Percentiles rank a stretch among this genome's conserved stretches.
These are phyloP conservation scores for Cornus florida DNA, from an alignment of 148 eudicot species.

Conservation along the genomic window DNA sequence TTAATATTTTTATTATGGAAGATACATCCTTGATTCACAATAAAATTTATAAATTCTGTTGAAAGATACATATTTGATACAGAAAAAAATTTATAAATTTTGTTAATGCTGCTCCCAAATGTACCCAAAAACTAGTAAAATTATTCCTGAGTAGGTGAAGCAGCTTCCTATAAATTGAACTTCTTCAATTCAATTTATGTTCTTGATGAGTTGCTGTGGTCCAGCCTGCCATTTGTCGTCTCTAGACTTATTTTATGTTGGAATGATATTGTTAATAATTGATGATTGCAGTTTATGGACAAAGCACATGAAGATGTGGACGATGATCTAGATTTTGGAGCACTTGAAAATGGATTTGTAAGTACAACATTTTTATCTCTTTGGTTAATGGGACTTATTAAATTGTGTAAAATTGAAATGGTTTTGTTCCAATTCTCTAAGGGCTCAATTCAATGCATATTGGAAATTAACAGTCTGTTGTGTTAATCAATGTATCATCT, in stretches of 20 bases:
- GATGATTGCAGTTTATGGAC: slow-evolving; percentile 61
- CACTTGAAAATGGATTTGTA: slow-evolving; percentile 83
- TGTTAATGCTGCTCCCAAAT: neutral
- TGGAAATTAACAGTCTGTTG: neutral
- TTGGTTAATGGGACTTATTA: neutral
- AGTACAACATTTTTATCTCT: slow-evolving; percentile 29
- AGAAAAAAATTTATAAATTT: neutral
- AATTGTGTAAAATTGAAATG: neutral
- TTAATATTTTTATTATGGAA: neutral
- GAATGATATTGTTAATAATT: neutral
- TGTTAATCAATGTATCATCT: neutral
- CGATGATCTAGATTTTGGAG: slow-evolving; percentile 80
- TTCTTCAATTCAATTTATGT: neutral
- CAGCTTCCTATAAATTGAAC: neutral
- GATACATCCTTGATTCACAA: too few species aligned
- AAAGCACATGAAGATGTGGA: slow-evolving; percentile 61
- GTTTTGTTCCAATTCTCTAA: neutral
- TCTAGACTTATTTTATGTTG: neutral
- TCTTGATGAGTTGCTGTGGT: neutral
- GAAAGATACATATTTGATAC: too few species aligned
- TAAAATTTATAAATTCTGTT: neutral
- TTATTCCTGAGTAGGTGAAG: neutral
- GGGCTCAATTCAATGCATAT: neutral
- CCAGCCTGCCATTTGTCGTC: neutral
- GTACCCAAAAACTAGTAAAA: neutral